Conservation (phyloP, 257 asterid species). For the Scutellaria galericulata region DNA sequence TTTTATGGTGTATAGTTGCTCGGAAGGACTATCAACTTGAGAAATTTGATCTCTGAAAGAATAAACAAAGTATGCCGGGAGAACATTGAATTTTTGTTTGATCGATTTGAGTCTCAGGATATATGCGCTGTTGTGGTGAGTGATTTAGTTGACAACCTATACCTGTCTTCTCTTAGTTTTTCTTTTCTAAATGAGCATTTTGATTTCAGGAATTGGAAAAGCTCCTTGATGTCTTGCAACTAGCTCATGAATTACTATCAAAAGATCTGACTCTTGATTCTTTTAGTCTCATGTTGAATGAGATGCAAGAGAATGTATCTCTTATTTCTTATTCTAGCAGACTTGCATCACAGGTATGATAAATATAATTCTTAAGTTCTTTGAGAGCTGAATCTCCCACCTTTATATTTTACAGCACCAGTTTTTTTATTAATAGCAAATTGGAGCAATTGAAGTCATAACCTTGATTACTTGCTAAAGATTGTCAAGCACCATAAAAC, state of each 20-base stretch:
- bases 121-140: slow-evolving; percentile 91
- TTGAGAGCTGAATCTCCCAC: neutral
- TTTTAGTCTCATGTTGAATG: slow-evolving; percentile 78
- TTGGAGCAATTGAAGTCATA: too few species aligned
- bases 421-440: neutral
- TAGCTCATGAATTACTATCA: slow-evolving; percentile 80
- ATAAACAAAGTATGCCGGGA: slow-evolving; percentile 87
- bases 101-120: slow-evolving; percentile 95
- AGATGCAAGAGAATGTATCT: slow-evolving; percentile 97
- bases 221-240: slow-evolving; percentile 78
- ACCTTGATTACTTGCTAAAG: too few species aligned
- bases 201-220: slow-evolving; percentile 86
- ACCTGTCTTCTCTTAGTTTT: slow-evolving; percentile 25
- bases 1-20: slow-evolving; percentile 64
- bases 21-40: slow-evolving; percentile 94
- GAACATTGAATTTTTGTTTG: slow-evolving; percentile 88
- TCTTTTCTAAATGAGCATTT: slow-evolving; percentile 33
- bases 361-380: slow-evolving; percentile 1
- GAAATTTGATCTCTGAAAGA: slow-evolving; percentile 87
- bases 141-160: slow-evolving; percentile 24
- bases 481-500: too few species aligned
- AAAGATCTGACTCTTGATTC: slow-evolving; percentile 86
- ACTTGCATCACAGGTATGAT: slow-evolving; percentile 90
- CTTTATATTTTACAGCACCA: slow-evolving; percentile 11
- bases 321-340: slow-evolving; percentile 97